phyloP scores from a whole-genome alignment of 2,329 filamentous ascomycete species.

The Cercospora sp. region DNA sequence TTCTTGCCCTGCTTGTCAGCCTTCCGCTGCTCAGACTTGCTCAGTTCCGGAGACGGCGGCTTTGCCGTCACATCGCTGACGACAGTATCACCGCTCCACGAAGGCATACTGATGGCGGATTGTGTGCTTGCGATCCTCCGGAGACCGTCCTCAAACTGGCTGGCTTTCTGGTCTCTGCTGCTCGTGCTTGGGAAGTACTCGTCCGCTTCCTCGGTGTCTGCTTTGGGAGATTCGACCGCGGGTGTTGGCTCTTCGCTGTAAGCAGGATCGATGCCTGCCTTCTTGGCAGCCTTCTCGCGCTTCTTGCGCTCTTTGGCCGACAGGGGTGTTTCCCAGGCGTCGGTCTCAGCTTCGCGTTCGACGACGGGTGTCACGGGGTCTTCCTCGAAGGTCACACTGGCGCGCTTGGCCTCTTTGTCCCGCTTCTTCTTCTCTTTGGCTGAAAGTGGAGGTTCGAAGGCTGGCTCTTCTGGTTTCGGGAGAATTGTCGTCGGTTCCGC shows the following conservation, averaged over 20 bases:
- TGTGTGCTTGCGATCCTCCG: conserved; percentile 11
- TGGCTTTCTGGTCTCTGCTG: conserved; percentile 44
- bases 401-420: conserved; percentile 44
- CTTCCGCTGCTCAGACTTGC: conserved; percentile 33
- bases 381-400: conserved; percentile 13
- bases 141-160: conserved; percentile 39
- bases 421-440: conserved; percentile 47
- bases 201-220: conserved; percentile 8
- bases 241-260: conserved; percentile 16
- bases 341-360: conserved; percentile 15
- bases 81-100: conserved; percentile 9
- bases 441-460: conserved; percentile 38
- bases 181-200: conserved; percentile 37
- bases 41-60: conserved; percentile 19
- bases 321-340: conserved; percentile 39
- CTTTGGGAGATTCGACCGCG: conserved; percentile 16
- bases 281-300: conserved; percentile 46
- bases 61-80: conserved; percentile 12
- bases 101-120: conserved; percentile 12
- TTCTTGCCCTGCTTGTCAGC: conserved; percentile 25
- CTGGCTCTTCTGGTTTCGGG: conserved; percentile 23
- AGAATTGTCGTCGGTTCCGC: conserved; percentile 14
- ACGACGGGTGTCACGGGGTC: conserved; percentile 19
- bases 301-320: conserved; percentile 46
- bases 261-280: conserved; percentile 10